Evolutionary conservation across 2,329 filamentous ascomycete species (phyloP).

Genomic region (Epichloe sp.): DNA sequence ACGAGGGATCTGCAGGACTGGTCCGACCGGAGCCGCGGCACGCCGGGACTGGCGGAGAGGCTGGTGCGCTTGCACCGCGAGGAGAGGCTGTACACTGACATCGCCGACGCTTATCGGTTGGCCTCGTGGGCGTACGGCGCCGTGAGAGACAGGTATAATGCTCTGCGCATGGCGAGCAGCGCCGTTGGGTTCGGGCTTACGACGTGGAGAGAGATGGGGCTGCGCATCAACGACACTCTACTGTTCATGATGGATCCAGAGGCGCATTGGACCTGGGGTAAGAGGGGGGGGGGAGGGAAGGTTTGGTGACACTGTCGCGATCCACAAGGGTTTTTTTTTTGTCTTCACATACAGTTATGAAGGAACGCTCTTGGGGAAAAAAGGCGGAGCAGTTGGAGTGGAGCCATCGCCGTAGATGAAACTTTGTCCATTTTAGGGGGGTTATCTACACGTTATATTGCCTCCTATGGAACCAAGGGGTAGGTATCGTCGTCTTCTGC

Average conservation of each 20-base stretch:
- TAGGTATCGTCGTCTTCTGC: neutral
- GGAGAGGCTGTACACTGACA: neutral
- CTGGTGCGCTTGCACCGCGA: neutral
- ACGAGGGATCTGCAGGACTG: neutral
- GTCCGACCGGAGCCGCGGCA: neutral
- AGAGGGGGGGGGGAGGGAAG: neutral
- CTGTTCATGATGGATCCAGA: neutral
- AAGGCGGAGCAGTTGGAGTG: too few species aligned
- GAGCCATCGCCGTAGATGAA: too few species aligned
- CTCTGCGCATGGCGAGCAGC: neutral
- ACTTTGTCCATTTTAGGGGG: too few species aligned
- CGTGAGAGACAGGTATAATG: neutral
- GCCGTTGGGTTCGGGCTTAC: neutral
- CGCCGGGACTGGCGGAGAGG: neutral
- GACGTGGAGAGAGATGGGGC: neutral
- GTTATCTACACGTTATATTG: too few species aligned
- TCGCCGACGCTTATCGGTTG: neutral
- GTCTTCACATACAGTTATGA: too few species aligned
- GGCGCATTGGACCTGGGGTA: neutral
- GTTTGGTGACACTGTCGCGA: neutral
- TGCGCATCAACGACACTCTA: neutral
- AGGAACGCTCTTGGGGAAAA: too few species aligned
- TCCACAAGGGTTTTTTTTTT: rapidly evolving
- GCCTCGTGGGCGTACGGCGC: neutral
- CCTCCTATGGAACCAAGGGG: neutral